phyloP scores from a whole-genome alignment of 2,329 filamentous ascomycete genomes.

The Talaromyces sp. region DNA sequence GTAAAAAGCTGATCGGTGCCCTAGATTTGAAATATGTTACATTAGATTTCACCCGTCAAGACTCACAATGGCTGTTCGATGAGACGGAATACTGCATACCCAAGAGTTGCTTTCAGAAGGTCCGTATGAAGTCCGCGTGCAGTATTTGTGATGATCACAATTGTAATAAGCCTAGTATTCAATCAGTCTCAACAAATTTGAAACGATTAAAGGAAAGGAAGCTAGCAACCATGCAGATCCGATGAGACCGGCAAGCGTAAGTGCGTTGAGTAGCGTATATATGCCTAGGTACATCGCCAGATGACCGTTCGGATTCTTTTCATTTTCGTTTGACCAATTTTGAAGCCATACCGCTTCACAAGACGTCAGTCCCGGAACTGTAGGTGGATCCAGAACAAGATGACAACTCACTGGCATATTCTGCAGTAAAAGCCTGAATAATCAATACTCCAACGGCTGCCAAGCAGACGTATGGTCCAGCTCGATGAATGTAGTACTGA shows the following conservation, averaged over 20 bases:
- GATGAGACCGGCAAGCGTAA: slow-evolving; percentile 9
- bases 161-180: slow-evolving; percentile 4
- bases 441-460: background rate
- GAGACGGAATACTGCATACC: background rate
- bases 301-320: slow-evolving; percentile 18
- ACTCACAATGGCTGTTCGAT: background rate
- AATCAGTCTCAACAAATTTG: background rate
- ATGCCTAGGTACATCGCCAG: slow-evolving; percentile 19
- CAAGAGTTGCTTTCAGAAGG: slow-evolving; percentile 10
- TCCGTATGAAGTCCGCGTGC: slow-evolving; percentile 5
- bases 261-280: slow-evolving; percentile 17
- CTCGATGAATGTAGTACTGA: slow-evolving; percentile 9
- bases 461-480: slow-evolving; percentile 5
- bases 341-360: slow-evolving; percentile 19
- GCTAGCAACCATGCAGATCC: background rate
- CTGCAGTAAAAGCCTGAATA: slow-evolving; percentile 3
- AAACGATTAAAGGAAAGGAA: background rate
- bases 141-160: slow-evolving; percentile 12
- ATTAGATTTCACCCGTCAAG: background rate
- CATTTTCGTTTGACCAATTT: slow-evolving; percentile 17
- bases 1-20: slow-evolving; percentile 13
- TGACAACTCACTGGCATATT: slow-evolving; percentile 8
- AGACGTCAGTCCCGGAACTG: background rate
- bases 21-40: background rate
- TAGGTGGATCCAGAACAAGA: background rate